phyloP scores from a whole-genome alignment of 1,139 yeast species.

The Scheffersomyces insectosa region DNA sequence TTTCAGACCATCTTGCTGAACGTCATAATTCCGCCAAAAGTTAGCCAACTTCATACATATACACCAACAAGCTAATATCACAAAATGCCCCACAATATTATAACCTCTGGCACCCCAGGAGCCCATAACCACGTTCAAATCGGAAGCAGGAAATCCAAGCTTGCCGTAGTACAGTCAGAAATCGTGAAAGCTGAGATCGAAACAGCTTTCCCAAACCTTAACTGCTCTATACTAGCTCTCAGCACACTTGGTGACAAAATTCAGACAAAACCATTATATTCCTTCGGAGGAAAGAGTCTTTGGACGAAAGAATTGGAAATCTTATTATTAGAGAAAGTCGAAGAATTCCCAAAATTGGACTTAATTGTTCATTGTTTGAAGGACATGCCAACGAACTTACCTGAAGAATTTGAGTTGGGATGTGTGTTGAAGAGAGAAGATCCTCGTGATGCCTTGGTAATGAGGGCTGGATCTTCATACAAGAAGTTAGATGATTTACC shows the following conservation, averaged over 20 bases:
- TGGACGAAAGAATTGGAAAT: constrained; percentile 97
- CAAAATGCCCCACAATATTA: constrained; percentile 15
- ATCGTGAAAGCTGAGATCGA: constrained; percentile 65
- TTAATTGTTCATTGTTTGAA: constrained; percentile 91
- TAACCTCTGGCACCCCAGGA: constrained; percentile 1
- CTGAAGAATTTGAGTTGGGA: constrained; percentile 87
- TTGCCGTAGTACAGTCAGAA: constrained; percentile 87
- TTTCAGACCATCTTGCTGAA: no score
- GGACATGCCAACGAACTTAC: constrained; percentile 92
- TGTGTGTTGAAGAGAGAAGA: constrained; percentile 84
- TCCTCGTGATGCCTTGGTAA: constrained; percentile 91
- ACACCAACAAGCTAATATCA: no score
- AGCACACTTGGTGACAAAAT: constrained; percentile 89
- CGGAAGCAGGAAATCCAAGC: constrained; percentile 85
- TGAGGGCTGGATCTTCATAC: constrained; percentile 68
- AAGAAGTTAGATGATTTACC: constrained; percentile 73
- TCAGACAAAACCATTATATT: constrained; percentile 80
- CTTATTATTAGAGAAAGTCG: constrained; percentile 60
- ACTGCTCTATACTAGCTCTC: constrained; percentile 72
- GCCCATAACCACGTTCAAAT: constrained; percentile 46
- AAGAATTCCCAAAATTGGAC: constrained; percentile 71
- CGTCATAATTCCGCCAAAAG: no score
- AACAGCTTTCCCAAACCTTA: constrained; percentile 56
- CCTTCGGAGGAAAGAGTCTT: constrained; percentile 92
- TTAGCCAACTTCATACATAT: no score